These are phyloP conservation scores for Leccinum fibrillosum DNA, from an alignment of 768 basidiomycete genomes.

Conservation along the genomic window DNA sequence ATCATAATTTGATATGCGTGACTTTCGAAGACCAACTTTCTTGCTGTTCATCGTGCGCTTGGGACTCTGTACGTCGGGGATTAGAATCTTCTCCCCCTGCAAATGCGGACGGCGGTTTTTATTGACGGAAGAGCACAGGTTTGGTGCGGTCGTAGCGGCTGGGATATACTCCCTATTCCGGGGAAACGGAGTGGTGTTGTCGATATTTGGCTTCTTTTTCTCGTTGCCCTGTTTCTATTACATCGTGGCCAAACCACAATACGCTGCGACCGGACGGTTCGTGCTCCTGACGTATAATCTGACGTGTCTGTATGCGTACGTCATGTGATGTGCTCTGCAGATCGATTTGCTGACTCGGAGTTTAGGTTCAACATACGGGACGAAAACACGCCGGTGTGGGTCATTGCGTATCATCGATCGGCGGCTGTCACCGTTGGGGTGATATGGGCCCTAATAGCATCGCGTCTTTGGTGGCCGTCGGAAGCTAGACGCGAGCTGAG, in stretches of 20 bases:
- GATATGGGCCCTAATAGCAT: constrained; percentile 85
- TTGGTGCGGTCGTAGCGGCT: constrained; percentile 78
- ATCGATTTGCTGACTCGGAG: neutral
- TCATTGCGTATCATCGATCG: constrained; percentile 76
- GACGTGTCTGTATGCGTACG: constrained; percentile 69
- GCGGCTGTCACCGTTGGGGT: constrained; percentile 82
- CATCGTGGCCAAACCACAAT: constrained; percentile 75
- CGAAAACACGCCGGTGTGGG: constrained; percentile 54
- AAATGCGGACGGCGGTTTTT: neutral
- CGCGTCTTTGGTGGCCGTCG: constrained; percentile 93
- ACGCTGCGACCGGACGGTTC: constrained; percentile 73
- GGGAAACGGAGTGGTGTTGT: constrained; percentile 68
- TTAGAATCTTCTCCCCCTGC: neutral
- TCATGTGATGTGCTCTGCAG: neutral
- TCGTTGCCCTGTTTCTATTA: constrained; percentile 94
- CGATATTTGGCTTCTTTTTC: constrained; percentile 83
- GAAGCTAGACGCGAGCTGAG: constrained; percentile 89
- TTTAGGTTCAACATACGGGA: constrained; percentile 77
- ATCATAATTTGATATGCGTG: constrained; percentile 9
- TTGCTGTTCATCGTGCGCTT: constrained; percentile 77
- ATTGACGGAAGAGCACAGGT: constrained; percentile 38
- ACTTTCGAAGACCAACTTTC: constrained; percentile 69
- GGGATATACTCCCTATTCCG: constrained; percentile 71
- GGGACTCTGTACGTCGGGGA: constrained; percentile 69
- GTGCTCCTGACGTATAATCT: constrained; percentile 87